Evolutionary conservation across 2,329 filamentous ascomycete genomes (phyloP).

Genomic region (Apiospora hydei): DNA sequence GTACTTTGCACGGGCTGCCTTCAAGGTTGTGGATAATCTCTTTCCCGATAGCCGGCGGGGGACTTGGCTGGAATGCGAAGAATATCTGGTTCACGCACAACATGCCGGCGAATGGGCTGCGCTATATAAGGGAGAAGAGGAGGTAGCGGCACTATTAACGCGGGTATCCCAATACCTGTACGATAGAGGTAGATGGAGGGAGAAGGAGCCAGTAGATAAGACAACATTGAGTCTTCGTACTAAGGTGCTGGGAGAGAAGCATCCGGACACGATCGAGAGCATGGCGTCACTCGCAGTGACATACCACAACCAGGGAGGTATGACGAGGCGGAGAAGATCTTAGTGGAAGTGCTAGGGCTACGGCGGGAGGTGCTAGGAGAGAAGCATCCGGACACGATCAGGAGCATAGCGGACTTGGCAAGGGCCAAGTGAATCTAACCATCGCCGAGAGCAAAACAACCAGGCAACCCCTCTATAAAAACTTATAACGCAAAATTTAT

Average conservation of each 20-base stretch:
- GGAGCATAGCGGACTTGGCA: neutral
- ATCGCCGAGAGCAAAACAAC: no score
- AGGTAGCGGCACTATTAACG: conserved; percentile 28
- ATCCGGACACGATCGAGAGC: conserved; percentile 35
- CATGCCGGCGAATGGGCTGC: conserved; percentile 37
- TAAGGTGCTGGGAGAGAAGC: conserved; percentile 35
- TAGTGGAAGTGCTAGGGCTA: conserved; percentile 21
- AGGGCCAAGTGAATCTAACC: no score
- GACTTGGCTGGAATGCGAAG: conserved; percentile 36
- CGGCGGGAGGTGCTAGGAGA: neutral
- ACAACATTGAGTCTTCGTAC: conserved; percentile 30
- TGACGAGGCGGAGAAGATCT: conserved; percentile 26
- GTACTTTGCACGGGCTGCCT: conserved; percentile 36
- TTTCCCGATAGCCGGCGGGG: conserved; percentile 33
- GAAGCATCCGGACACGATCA: conserved; percentile 25
- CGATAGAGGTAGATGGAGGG: conserved; percentile 35
- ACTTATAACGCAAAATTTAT: no score
- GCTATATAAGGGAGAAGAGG: conserved; percentile 29
- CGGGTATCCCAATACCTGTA: conserved; percentile 35
- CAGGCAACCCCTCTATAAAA: no score
- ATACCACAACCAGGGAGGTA: conserved; percentile 27
- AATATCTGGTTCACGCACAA: conserved; percentile 40
- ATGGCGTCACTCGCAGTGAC: conserved; percentile 35
- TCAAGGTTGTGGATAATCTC: conserved; percentile 32
- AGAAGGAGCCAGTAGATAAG: conserved; percentile 35